Evolutionary conservation across 1,284 basidiomycete species (phyloP), one percentile per base, ranked within the genome.

Genomic region (Ustilago hordei): DNA sequence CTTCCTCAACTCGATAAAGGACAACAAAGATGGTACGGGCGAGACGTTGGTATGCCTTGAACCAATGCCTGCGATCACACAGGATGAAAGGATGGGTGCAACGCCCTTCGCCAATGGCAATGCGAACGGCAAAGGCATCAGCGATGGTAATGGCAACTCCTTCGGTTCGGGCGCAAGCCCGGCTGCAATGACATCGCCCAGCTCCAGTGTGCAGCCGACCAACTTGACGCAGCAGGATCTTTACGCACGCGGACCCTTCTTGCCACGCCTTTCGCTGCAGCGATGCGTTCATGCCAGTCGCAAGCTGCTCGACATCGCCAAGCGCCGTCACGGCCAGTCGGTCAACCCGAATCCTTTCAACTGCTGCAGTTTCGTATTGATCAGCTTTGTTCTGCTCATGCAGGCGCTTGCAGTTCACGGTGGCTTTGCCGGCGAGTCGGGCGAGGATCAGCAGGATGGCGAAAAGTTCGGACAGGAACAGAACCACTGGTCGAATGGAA

Each of bases 281-380:
- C 76, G 81, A 38, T 83, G 81, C 43, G 81, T 83, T 7, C 79
- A 82, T 41, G 81, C 81, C 2, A 79, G 76, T 57, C 76, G 80
- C 39, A 70, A 77, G 56, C 70, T 83, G 36, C 79, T 83, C 47
- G 79, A 78, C 60, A 81, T 83, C 54, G 76, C 81, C 61, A 73
- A 75, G 50, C 69, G 70, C 15, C 60, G 67, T 4, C 70, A 80
- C 55, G 73, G 73, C 47, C 64, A 66, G 54, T 67, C 63, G 52
- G 66, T 76, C 50, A 76, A 70, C 57, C 81, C 81, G 41, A 83
- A 83, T 53, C 81, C 81, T 3, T 83, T 83, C 75, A 82, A 82
- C 59, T 78, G 76, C 45, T 83, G 81, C 75, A 76, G 71, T 47
- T 82, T 79, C 57, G 81, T 83, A n/a, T 69, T 83, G 56, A 83